Evolutionary conservation across 495 filamentous ascomycete genomes (phyloP), one percentile per base, ranked within the genome.

Genomic region (Trichoderma erinaceum): DNA sequence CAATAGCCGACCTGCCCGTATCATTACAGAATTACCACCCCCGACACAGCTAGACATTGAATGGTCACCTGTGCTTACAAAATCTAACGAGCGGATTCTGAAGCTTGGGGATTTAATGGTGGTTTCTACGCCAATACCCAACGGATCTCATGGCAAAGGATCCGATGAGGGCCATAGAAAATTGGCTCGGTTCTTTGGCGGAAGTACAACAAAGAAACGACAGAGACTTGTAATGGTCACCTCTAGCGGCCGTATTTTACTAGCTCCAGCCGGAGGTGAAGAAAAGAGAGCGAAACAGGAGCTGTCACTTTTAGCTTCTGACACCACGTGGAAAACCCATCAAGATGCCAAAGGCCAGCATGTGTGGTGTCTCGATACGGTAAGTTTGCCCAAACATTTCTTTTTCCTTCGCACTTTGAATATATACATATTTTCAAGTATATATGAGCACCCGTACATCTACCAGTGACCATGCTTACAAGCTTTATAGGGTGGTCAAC

Each of bases 1-100:
- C 65, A 74, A 78, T 4, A 80, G 87, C 56, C 83, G 86, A 29
- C 88, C 92, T 25, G 88, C 93, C 13, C 85, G 93, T 68, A 87
- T 97, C 50, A 95, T 98, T 68, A 98, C 96, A 2, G 96, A 99
- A 75, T 82, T 99, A 32, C 93, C 96, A 2, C 93, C 96, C 41
- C 96, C 96, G 12, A 96, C 90, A 68, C 96, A 99, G 75, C 82
- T 99, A 18, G 96, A 99, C 77, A 97, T 99, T 68, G 96, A 98
- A 78, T 99, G 96, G 96, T 97, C 94, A 2, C 96, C 96, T 11
- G 96, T 99, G 3, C 78, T 99, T 66, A 97, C 91, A 41, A 89
- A 87, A 67, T 87, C 85, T 68, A 97, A 97, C 73, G 96, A 99
- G 79, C 84, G 96, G 64, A 99, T 99, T 67, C 75, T 99, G 69